phyloP scores from a whole-genome alignment of 768 basidiomycete species.

The Mycena crocata region DNA sequence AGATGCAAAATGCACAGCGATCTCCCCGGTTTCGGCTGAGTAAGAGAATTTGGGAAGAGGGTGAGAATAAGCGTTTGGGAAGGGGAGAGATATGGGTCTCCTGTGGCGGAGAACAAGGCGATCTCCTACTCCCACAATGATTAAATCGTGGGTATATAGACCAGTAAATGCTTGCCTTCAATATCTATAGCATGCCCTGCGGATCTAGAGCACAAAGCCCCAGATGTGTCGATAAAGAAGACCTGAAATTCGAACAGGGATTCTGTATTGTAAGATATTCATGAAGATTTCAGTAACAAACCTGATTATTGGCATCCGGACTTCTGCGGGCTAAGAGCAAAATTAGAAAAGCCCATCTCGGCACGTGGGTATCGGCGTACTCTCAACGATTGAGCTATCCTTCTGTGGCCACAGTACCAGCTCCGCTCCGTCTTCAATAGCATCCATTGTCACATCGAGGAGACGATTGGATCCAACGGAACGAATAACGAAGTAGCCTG shows the following conservation, averaged over 20 bases:
- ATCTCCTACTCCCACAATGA: slow-evolving; percentile 58
- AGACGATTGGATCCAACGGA: slow-evolving; percentile 65
- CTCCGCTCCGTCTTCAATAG: slow-evolving; percentile 69
- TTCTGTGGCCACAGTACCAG: slow-evolving; percentile 78
- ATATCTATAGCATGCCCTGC: slow-evolving; percentile 88
- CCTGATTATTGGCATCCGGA: slow-evolving; percentile 82
- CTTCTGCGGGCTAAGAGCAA: slow-evolving; percentile 66
- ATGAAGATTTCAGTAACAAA: slow-evolving; percentile 41
- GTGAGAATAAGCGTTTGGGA: slow-evolving; percentile 83
- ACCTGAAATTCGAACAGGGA: slow-evolving; percentile 58
- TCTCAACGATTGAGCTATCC: slow-evolving; percentile 82
- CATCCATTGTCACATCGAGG: slow-evolving; percentile 67
- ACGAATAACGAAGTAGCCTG: slow-evolving; percentile 69
- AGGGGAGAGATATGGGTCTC: slow-evolving; percentile 80
- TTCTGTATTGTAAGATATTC: neutral
- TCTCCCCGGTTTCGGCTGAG: slow-evolving; percentile 62
- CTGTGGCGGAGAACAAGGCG: slow-evolving; percentile 80
- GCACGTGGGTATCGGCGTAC: slow-evolving; percentile 52
- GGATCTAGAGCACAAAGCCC: slow-evolving; percentile 80
- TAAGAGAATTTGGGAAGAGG: slow-evolving; percentile 80
- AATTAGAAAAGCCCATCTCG: neutral
- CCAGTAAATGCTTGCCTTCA: slow-evolving; percentile 61
- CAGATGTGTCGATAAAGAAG: slow-evolving; percentile 85
- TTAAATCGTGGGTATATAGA: neutral
- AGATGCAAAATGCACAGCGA: slow-evolving; percentile 67